Base-by-base conservation (phyloP, 345 rosid genomes). In the Clarkia xantiana region DNA sequence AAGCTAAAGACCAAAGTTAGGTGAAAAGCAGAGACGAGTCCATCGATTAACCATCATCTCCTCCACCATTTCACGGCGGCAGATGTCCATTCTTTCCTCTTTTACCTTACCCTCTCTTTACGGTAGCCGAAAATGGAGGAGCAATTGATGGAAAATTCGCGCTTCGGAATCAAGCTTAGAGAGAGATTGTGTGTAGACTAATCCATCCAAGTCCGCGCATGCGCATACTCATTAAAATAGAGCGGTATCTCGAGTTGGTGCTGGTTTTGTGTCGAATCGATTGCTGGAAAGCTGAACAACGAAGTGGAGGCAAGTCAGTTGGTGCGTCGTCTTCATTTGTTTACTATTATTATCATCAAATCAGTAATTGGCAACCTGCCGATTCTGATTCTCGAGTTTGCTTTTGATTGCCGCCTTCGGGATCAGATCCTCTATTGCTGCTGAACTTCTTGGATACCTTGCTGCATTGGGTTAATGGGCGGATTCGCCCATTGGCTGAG, bases 1-100 rank as follows among this genome's bases (percentile, higher is more conserved):
- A n/a, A n/a, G n/a, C n/a, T n/a, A n/a, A 42, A 14, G 39, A 36
- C 63, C 15, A 7, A n/a, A 44, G 20, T 47, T 50, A 34, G 62
- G 55, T 58, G 50, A 58, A 58, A 50, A 58, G 62, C 55, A 36
- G 39, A 43, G 40, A 7, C 48, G 49, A 44, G 9, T 16, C 40
- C 48, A 5, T 1, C 36, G 43, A 45, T 18, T 40, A 6, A 8
- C 17, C 53, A 12, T 40, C 20, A 41, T 25, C 53, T 22, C 44
- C 25, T 23, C 36, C 61, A n/a, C 36, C 45, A 15, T 15, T 29
- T 14, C 42, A 14, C 47, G 14, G 45, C 34, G 14, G 47, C 39
- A 22, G 13, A 22, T 40, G n/a, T 12, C 54, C 11, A 9, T 15
- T 17, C 22, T 17, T 17, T 17, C 48, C 49, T 45, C 13, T 14